Conservation (phyloP, 208 protist genomes). For the Hexamita inflata region DNA sequence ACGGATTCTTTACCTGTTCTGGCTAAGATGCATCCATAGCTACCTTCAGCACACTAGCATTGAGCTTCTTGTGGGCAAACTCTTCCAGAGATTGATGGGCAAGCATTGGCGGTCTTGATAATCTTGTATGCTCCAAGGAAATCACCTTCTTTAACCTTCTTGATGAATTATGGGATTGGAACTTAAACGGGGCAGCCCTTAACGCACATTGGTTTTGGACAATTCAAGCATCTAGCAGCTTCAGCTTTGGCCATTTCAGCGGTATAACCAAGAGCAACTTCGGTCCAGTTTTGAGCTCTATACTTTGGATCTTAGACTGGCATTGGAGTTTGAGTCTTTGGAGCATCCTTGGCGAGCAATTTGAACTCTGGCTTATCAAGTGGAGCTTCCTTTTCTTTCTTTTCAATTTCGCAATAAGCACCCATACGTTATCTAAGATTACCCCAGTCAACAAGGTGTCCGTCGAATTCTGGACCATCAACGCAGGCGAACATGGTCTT, state of each 20-base stretch:
- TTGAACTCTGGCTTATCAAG: too few relatives aligned
- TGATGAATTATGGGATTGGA: slow-evolving; percentile 23
- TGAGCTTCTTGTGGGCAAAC: slow-evolving; percentile 31
- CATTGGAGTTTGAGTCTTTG: slow-evolving; percentile 2
- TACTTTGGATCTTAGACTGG: background rate
- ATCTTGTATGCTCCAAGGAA: slow-evolving; percentile 25
- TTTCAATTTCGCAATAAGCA: too few relatives aligned
- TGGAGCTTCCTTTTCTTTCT: too few relatives aligned
- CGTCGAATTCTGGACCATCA: too few relatives aligned
- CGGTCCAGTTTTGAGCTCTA: slow-evolving; percentile 16
- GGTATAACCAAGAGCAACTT: slow-evolving; percentile 31
- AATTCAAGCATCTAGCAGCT: slow-evolving; percentile 19
- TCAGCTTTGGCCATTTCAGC: background rate
- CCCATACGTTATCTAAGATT: too few relatives aligned
- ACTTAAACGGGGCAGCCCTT: slow-evolving; percentile 25
- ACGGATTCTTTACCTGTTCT: background rate
- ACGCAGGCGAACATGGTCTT: too few relatives aligned
- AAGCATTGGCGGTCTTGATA: slow-evolving; percentile 12
- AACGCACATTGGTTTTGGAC: slow-evolving; percentile 20
- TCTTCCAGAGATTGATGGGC: slow-evolving; percentile 17
- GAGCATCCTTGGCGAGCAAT: too few relatives aligned
- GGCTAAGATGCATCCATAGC: slow-evolving; percentile 1
- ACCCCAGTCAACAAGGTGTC: too few relatives aligned
- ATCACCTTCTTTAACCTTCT: slow-evolving; percentile 15
- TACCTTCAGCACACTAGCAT: slow-evolving; percentile 18